Base-by-base conservation (phyloP, 2,329 filamentous ascomycete genomes). In the Aspergillus ochraceoroseus region DNA sequence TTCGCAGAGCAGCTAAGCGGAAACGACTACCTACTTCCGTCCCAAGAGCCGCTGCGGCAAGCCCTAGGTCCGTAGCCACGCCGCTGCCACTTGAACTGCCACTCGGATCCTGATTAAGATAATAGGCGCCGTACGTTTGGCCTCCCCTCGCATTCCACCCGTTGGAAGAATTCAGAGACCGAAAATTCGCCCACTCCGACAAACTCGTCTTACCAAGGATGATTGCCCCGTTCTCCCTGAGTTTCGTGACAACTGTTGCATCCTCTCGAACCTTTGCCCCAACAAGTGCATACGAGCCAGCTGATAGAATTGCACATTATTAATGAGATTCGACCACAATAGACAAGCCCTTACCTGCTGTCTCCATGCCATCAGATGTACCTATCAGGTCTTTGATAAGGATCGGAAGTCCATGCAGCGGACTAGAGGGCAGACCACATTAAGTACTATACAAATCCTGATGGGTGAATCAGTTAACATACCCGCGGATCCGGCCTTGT, bases 341-440 rank as follows among this genome's bases (percentile, higher is more conserved):
- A 7, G 1, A 2, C 8, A 9, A 12, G 13, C 6, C 32, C 45
- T 25, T 40, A 63, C 61, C 68, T 1, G 76, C 79, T 47, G 77
- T 83, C 53, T 79, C 73, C 77, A 83, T 80, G 43, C 68, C 58
- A 54, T 83, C 79, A 2, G 63, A 57, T 0, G 80, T 83, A 9
- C 74, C 79, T 33, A 85, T 82, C 54, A 80, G 82, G 61, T 82
- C 76, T 58, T 85, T 85, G 62, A 84, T 68, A 4, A 83, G 61
- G 15, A 84, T 74, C 0, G 80, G 81, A 3, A 84, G 70, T 4
- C 81, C 80, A 54, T 84, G 79, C 0, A 83, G 65, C 2, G 77
- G 76, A 0, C 73, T 70, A 35, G 18, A 23, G 7, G 29, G 3
- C 18, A 5, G 14, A 3, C 18, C 7, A 30, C 7, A 13, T 28